A percentile compares a stretch with the other conserved stretches of the same genome.
These are phyloP conservation scores for Globisporangium nunn DNA, from an alignment of 352 stramenopile genomes.

Conservation along the genomic window DNA sequence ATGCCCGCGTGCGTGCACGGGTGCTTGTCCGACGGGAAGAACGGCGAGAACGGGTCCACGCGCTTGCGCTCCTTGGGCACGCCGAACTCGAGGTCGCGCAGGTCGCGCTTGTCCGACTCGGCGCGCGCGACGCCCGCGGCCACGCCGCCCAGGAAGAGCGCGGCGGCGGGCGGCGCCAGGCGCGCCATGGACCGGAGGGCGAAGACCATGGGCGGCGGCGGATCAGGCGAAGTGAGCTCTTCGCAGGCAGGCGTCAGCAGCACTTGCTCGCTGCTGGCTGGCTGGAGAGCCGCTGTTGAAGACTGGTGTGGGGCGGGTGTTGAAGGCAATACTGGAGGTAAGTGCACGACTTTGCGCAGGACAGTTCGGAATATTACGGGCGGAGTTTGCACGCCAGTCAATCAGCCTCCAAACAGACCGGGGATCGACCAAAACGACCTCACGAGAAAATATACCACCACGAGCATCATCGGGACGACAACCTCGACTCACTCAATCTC, in stretches of 20 bases:
- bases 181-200: constrained; percentile 35
- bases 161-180: constrained; percentile 37
- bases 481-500: constrained; percentile 25
- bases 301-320: not conserved
- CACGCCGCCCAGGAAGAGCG: constrained; percentile 48
- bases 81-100: constrained; percentile 82
- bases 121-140: constrained; percentile 32
- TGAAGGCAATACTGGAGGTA: not conserved
- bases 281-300: not conserved
- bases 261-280: not conserved
- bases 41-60: constrained; percentile 84
- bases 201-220: constrained; percentile 42
- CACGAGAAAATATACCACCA: too few relatives aligned
- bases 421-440: too few relatives aligned
- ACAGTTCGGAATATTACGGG: constrained; percentile 10
- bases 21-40: constrained; percentile 88
- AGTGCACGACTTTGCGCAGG: not conserved
- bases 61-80: constrained; percentile 83
- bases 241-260: not conserved
- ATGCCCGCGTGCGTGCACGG: constrained; percentile 86
- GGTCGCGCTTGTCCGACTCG: constrained; percentile 63
- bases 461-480: not conserved
- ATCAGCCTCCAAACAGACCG: too few relatives aligned
- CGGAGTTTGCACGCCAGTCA: too few relatives aligned
- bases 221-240: not conserved